Base-by-base conservation (phyloP, 2,329 filamentous ascomycete genomes). In the Metarhizium humberi region DNA sequence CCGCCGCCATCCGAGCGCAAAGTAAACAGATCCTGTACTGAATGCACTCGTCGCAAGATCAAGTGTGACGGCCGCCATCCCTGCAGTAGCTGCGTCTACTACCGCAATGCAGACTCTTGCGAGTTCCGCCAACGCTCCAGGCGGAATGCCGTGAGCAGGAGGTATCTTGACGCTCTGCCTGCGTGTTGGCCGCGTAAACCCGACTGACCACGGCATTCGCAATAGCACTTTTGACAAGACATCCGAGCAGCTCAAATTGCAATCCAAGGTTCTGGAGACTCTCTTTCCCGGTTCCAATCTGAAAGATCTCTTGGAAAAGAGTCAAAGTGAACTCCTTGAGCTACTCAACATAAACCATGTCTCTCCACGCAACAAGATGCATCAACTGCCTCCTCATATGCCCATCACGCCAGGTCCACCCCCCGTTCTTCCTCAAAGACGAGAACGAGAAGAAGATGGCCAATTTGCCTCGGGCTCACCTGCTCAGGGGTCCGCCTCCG, bases 11-110 rank as follows among this genome's bases (percentile, higher is more conserved):
- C 25, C 25, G 25, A 4, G 25, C 25, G 25, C 25, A 25, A 25
- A 25, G 25, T 25, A 25, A 25, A 25, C 25, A 25, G 25, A 25
- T 25, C 25, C 25, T 25, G 25, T 25, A 25, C 25, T 25, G 25
- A 25, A 25, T 25, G 25, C 25, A 25, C 25, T 25, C 25, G 25
- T 25, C 25, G 25, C 25, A 25, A 25, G 25, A 25, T 25, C 25
- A 25, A 25, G 25, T 25, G 25, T 25, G 25, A 25, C 25, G 25
- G 25, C 25, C 25, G 3, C 25, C 25, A 25, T 25, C 25, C 25
- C 25, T 25, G 25, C 25, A 25, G 25, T 25, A 67, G 79, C 32
- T 75, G 76, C 13, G 72, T 60, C 40, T 66, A 67, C 52, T 67
- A 67, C 51, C 58, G 62, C 18, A 59, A 60, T 2, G 54, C 61